Evolutionary conservation across 2,329 filamentous ascomycete species (phyloP).

Genomic region (Arthrobotrys pseudoclavata): DNA sequence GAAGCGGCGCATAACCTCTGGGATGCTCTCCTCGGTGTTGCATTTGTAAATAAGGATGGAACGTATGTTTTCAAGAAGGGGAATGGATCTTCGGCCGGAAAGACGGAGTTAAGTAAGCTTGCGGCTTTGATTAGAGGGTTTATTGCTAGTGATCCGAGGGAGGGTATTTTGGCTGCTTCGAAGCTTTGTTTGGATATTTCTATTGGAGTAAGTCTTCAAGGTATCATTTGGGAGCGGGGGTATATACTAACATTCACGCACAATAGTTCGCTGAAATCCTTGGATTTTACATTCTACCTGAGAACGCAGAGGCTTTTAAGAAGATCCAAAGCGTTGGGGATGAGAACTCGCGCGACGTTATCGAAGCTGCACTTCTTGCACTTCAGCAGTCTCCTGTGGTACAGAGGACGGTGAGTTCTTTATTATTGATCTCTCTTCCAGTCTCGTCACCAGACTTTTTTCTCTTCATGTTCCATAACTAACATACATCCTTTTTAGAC

Average conservation of each 20-base stretch:
- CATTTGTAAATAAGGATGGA: slow-evolving; percentile 18
- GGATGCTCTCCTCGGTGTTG: slow-evolving; percentile 47
- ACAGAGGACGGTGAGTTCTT: slow-evolving; percentile 41
- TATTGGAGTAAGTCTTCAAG: slow-evolving; percentile 32
- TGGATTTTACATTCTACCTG: slow-evolving; percentile 77
- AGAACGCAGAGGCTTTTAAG: slow-evolving; percentile 72
- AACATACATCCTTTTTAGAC: slow-evolving; percentile 12
- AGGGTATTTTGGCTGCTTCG: slow-evolving; percentile 44
- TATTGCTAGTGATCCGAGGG: slow-evolving; percentile 36
- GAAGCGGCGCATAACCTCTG: slow-evolving; percentile 53
- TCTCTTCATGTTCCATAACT: not conserved
- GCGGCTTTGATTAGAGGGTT: slow-evolving; percentile 32
- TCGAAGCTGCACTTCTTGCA: slow-evolving; percentile 15
- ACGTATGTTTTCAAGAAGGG: slow-evolving; percentile 37
- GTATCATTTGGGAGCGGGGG: not conserved
- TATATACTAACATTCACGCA: not conserved
- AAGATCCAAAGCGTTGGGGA: slow-evolving; percentile 75
- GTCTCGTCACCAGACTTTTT: too few species aligned
- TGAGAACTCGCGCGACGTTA: slow-evolving; percentile 70
- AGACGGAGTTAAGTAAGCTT: slow-evolving; percentile 37
- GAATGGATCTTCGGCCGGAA: slow-evolving; percentile 11
- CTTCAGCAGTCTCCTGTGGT: slow-evolving; percentile 37
- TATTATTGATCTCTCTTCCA: too few species aligned
- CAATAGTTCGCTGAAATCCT: slow-evolving; percentile 74
- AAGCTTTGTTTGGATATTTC: slow-evolving; percentile 54